Evolutionary conservation across 805 yeast genomes (phyloP), one percentile per base, ranked within the genome.

Genomic region (Myxozyma neglecta): DNA sequence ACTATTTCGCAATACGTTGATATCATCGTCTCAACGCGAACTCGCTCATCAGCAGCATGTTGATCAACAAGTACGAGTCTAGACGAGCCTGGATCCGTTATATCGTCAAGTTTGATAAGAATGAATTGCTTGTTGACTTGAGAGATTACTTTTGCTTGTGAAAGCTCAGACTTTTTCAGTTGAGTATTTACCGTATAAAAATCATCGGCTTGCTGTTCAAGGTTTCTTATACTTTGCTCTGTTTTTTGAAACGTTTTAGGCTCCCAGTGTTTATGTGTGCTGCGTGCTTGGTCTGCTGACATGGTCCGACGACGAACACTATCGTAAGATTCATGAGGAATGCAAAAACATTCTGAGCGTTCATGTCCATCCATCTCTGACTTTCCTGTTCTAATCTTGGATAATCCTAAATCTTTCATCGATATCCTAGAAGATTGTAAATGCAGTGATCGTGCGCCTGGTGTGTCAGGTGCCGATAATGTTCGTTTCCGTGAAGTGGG

Each of bases 41-140:
- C 77, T 57, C 97, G 73, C 70, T 90, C 96, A 73, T 88, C 96
- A 57, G 87, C 83, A 0, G 96, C 96, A 76, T 90, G 97, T 69
- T 90, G 97, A 70, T 90, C 97, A 5, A 88, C 68, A 0, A 70
- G 42, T 10, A 83, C 73, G 20, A 83, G 71, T 14, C 83, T 67
- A 0, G 69, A 49, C 7, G 64, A 62, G 0, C 63, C 39, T 1
- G 39, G 42, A n/a, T 32, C 54, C 2, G 69, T n/a, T 1, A 53
- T 49, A 0, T 54, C 16, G 9, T 32, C 45, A 3, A 70, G 44
- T 29, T 72, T 76, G 1, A 81, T 71, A 4, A 90, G 74, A 8
- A 90, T 83, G 69, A 89, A 89, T 70, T 86, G 88, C 3, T 73
- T 69, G 50, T 85, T 89, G 2, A 88, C 74, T 70, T 89, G 96